Conservation (phyloP, 169 alveolate species). For the Eimeria brunetti region DNA sequence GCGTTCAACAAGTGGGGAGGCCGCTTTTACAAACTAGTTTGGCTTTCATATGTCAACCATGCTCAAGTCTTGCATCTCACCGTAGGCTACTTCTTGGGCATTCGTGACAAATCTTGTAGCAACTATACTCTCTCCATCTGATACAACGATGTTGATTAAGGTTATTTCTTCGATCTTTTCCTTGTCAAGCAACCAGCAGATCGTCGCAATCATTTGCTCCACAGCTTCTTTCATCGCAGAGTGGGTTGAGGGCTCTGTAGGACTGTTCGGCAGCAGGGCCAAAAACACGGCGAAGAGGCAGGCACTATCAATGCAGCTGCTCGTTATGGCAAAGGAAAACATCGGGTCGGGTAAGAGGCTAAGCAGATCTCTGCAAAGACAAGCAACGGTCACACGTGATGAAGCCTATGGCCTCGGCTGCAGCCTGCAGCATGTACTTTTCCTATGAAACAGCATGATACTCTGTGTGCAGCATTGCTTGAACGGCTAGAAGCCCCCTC, state of each 20-base stretch:
- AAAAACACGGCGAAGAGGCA: constrained; percentile 76
- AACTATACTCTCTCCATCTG: constrained; percentile 76
- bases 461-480: background rate
- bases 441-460: background rate
- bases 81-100: constrained; percentile 67
- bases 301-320: constrained; percentile 79
- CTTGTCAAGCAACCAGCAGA: constrained; percentile 71
- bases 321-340: constrained; percentile 64
- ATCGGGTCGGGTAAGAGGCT: constrained; percentile 70
- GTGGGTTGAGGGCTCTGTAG: constrained; percentile 59
- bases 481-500: background rate
- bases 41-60: background rate
- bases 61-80: background rate
- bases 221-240: constrained; percentile 67
- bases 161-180: constrained; percentile 43
- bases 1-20: background rate
- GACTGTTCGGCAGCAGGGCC: constrained; percentile 68
- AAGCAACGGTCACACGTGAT: background rate
- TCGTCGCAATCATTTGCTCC: constrained; percentile 69
- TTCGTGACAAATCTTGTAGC: constrained; percentile 75
- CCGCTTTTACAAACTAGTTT: background rate
- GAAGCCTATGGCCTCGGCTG: background rate
- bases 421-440: background rate
- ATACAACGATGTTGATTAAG: constrained; percentile 69
- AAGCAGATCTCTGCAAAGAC: constrained; percentile 66